A percentile compares a stretch with the other conserved stretches of the same genome.
Evolutionary conservation across 106 monocot genomes (phyloP).

Genomic region (Dioscorea dumetorum): DNA sequence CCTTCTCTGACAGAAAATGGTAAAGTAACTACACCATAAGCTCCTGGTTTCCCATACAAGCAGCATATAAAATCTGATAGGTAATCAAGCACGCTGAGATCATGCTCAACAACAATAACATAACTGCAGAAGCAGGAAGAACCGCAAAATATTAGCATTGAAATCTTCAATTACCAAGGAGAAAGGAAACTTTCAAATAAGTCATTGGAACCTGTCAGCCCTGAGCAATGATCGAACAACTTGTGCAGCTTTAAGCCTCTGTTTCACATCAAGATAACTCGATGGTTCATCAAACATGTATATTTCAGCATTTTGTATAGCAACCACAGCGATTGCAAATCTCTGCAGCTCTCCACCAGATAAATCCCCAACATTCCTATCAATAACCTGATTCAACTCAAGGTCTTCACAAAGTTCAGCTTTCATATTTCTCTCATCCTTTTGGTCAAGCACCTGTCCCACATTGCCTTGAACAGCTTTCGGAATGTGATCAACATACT

Average conservation of each 20-base stretch:
- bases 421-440: conserved; percentile 83
- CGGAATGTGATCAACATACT: conserved; percentile 98
- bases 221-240: conserved; percentile 87
- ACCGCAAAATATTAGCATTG: background rate
- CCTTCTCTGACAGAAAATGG: conserved; percentile 99
- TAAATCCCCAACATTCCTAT: conserved; percentile 92
- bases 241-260: conserved; percentile 98
- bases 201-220: conserved; percentile 53
- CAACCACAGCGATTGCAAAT: conserved; percentile 95
- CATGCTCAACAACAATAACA: conserved; percentile 99
- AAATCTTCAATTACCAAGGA: background rate
- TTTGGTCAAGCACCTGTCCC: conserved; percentile 87
- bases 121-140: conserved; percentile 43
- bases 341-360: conserved; percentile 98
- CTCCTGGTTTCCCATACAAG: conserved; percentile 96
- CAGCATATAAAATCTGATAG: conserved; percentile 98
- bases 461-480: conserved; percentile 99
- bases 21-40: conserved; percentile 97
- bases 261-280: conserved; percentile 95
- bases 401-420: conserved; percentile 67
- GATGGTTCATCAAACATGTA: conserved; percentile 99
- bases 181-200: background rate
- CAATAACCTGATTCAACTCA: conserved; percentile 91
- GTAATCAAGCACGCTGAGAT: conserved; percentile 96
- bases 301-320: conserved; percentile 90